Percentiles rank a stretch among this genome's conserved stretches.
Evolutionary conservation across 2,329 filamentous ascomycete genomes (phyloP).

Genomic region (Paraconiothyrium sp.): DNA sequence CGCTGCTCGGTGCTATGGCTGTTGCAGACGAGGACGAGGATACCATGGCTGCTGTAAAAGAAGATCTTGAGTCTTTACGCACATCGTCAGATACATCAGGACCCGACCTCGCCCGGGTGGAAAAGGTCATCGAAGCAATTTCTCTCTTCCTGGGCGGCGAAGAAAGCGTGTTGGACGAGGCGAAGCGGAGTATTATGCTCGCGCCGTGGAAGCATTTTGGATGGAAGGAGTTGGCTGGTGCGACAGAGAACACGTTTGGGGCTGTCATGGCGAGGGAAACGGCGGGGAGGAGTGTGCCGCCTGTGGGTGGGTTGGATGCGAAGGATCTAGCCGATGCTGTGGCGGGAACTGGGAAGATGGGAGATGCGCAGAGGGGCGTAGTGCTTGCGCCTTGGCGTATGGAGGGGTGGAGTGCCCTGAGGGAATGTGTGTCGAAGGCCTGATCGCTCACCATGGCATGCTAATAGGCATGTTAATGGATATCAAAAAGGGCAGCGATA

Average conservation of each 20-base stretch:
- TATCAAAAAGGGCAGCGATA: background rate
- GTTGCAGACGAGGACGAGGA: slow-evolving; percentile 82
- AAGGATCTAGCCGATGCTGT: slow-evolving; percentile 77
- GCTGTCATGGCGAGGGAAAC: slow-evolving; percentile 84
- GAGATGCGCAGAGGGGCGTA: slow-evolving; percentile 79
- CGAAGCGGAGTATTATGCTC: slow-evolving; percentile 81
- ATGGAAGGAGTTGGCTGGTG: slow-evolving; percentile 78
- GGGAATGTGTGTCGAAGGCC: slow-evolving; percentile 30
- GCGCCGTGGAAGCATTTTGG: slow-evolving; percentile 80
- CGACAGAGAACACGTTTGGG: slow-evolving; percentile 59
- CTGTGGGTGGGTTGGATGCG: slow-evolving; percentile 73
- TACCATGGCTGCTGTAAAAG: slow-evolving; percentile 79
- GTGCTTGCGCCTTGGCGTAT: slow-evolving; percentile 82
- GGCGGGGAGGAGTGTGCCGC: slow-evolving; percentile 78
- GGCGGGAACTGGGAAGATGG: slow-evolving; percentile 74
- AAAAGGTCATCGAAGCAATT: slow-evolving; percentile 79
- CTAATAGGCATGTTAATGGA: too few relatives aligned
- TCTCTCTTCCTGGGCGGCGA: slow-evolving; percentile 64
- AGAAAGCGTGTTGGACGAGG: slow-evolving; percentile 68
- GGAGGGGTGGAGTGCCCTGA: slow-evolving; percentile 71
- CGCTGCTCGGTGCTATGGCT: slow-evolving; percentile 84
- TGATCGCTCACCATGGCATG: background rate
- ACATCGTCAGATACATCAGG: slow-evolving; percentile 70
- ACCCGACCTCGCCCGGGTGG: slow-evolving; percentile 73
- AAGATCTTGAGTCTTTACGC: slow-evolving; percentile 78